Conservation (phyloP, 441 rosid species). For the Gossypium trilobum region DNA sequence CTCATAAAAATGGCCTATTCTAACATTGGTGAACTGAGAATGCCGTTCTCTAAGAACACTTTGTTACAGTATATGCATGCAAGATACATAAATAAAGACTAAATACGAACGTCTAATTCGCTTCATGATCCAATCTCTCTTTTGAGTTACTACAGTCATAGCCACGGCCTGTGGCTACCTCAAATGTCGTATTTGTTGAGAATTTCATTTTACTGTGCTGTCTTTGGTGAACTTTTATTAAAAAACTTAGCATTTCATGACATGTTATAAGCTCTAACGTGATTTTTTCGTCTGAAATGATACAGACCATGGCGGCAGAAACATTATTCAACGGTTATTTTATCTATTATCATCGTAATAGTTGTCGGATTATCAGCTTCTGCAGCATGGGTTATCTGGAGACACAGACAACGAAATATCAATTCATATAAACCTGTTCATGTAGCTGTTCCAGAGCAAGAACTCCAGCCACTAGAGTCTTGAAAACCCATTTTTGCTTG, state of each 20-base stretch:
- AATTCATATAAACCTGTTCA: conserved; percentile 59
- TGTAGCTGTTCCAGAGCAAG: conserved; percentile 51
- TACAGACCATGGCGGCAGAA: conserved; percentile 60
- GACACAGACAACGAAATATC: conserved; percentile 27
- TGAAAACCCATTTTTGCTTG: neutral
- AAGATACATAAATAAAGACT: neutral
- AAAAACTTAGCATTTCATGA: neutral
- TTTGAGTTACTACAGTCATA: neutral
- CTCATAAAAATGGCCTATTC: neutral
- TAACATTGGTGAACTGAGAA: neutral
- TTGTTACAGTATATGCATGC: neutral
- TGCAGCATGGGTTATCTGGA: conserved; percentile 48
- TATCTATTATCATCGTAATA: conserved; percentile 17
- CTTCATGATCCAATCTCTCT: neutral
- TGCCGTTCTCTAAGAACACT: neutral
- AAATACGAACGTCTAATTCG: neutral
- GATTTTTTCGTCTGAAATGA: neutral
- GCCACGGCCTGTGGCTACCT: neutral
- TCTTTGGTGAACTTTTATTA: neutral
- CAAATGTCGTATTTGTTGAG: neutral
- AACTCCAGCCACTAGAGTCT: conserved; percentile 49
- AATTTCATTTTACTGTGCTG: too few relatives aligned
- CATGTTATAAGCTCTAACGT: neutral
- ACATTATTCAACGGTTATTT: conserved; percentile 20
- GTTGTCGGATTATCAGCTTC: conserved; percentile 37